Evolutionary conservation across 2,329 filamentous ascomycete genomes (phyloP), one percentile per base, ranked within the genome.

Genomic region (Thyridium curvatum): DNA sequence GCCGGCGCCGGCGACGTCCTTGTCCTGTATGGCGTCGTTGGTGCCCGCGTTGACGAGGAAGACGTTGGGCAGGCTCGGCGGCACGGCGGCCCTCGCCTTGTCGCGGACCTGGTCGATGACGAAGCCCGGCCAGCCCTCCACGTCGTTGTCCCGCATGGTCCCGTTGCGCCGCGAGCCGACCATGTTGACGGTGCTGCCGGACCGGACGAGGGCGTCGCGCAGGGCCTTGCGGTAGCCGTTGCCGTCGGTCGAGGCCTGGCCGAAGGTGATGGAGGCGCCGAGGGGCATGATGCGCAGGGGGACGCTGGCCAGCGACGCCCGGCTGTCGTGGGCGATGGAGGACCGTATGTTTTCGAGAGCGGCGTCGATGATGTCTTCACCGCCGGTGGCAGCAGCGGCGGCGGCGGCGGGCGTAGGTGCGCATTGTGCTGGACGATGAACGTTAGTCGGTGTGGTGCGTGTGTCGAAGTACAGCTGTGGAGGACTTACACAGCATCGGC

Each of bases 201-300:
- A 40, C 5, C 41, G 33, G 7, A 40, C 32, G 14, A 52, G 46
- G 12, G 37, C 31, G 30, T 45, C 44, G 26, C 44, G 44, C 14
- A 53, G 49, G 41, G 46, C 35, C 32, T 44, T 43, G 41, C 50
- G 50, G 39, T 52, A 52, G 45, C 47, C 48, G 44, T 47, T 40
- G 12, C 47, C 49, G 7, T 47, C 46, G 15, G 36, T 39, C 3
- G 50, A 52, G n/a, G 46, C 49, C 9, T 43, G 41, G 13, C 49
- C 49, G 14, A 38, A 52, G 15, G 48, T 53, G 13, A 51, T 47
- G 2, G 50, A 51, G 12, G 49, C 50, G 18, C 50, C 49, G 12
- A 52, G 55, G 3, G 65, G 56, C 59, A 69, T 65, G 46, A 68
- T 58, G 32, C 64, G 62, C 8, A 69, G 55, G n/a, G 55, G 43